Evolutionary conservation across 2,329 filamentous ascomycete genomes (phyloP).

Genomic region (Aspergillus carbonarius): DNA sequence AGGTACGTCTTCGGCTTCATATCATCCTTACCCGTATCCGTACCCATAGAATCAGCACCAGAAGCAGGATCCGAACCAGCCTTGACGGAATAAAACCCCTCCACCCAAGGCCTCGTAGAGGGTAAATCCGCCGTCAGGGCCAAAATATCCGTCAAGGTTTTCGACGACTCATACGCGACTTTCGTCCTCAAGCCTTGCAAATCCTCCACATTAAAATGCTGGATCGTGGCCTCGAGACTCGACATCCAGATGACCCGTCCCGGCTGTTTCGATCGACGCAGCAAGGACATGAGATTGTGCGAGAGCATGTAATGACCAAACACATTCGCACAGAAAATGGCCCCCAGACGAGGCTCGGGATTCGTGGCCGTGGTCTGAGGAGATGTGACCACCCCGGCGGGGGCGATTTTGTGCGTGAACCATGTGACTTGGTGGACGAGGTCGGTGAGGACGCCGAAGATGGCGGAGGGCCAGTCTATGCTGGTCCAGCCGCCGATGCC

Average conservation of each 20-base stretch:
- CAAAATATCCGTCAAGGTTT: constrained; percentile 82
- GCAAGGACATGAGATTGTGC: constrained; percentile 74
- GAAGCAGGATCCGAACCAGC: no score
- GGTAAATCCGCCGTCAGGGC: constrained; percentile 71
- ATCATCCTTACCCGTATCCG: neutral
- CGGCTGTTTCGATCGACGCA: constrained; percentile 50
- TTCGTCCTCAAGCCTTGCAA: constrained; percentile 67
- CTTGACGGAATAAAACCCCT: constrained; percentile 54
- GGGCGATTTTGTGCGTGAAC: constrained; percentile 71
- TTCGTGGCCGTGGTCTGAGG: constrained; percentile 49
- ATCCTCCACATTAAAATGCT: constrained; percentile 65
- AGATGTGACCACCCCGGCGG: constrained; percentile 55
- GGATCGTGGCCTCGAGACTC: constrained; percentile 68
- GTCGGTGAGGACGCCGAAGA: constrained; percentile 60
- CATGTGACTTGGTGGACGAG: constrained; percentile 69
- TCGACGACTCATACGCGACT: constrained; percentile 78
- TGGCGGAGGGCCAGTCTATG: constrained; percentile 65
- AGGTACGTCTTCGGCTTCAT: constrained; percentile 66
- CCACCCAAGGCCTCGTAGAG: constrained; percentile 57
- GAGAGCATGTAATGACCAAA: constrained; percentile 93
- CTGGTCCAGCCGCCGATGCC: constrained; percentile 84
- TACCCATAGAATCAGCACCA: neutral
- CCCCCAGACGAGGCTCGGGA: constrained; percentile 64
- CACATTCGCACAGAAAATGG: constrained; percentile 86
- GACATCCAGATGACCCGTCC: constrained; percentile 84